phyloP scores from a whole-genome alignment of 2,329 filamentous ascomycete genomes.

The Talaromyces rugulosus region DNA sequence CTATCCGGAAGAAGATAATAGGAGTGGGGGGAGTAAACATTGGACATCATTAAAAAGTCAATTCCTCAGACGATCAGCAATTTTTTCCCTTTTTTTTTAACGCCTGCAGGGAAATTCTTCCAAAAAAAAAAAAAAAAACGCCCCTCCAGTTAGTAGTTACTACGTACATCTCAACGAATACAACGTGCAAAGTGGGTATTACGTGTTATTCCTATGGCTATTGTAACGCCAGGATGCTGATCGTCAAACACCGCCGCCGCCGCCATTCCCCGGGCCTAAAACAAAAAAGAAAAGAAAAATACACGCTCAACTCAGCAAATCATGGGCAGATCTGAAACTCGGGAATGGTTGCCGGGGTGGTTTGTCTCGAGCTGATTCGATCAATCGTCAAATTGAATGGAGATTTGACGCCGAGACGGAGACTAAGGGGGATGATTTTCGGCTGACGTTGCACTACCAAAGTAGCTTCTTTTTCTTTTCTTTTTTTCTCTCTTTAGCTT shows the following conservation, averaged over 20 bases:
- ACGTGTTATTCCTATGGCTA: too few relatives aligned
- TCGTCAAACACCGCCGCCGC: not conserved
- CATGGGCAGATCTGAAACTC: not conserved
- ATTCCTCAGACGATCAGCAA: not conserved
- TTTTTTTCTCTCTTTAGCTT: not conserved
- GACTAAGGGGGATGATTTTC: not conserved
- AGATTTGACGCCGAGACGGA: not conserved
- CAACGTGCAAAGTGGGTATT: not conserved
- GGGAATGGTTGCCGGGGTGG: not conserved
- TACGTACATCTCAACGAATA: not conserved
- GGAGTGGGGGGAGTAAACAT: not conserved
- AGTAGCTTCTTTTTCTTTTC: not conserved
- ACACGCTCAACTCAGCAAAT: not conserved
- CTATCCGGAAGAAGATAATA: not conserved
- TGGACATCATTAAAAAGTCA: not conserved
- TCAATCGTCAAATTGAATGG: not conserved
- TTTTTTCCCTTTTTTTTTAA: not conserved
- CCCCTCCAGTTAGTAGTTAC: not conserved
- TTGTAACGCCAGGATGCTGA: not conserved
- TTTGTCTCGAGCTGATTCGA: not conserved
- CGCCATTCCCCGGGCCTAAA: too few relatives aligned
- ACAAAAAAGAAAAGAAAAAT: not conserved
- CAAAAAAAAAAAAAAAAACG: not conserved
- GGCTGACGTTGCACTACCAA: not conserved
- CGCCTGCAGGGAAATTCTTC: not conserved